phyloP scores from a whole-genome alignment of 2,329 filamentous ascomycete genomes.

The Paecilomyces dactylethromorphus region DNA sequence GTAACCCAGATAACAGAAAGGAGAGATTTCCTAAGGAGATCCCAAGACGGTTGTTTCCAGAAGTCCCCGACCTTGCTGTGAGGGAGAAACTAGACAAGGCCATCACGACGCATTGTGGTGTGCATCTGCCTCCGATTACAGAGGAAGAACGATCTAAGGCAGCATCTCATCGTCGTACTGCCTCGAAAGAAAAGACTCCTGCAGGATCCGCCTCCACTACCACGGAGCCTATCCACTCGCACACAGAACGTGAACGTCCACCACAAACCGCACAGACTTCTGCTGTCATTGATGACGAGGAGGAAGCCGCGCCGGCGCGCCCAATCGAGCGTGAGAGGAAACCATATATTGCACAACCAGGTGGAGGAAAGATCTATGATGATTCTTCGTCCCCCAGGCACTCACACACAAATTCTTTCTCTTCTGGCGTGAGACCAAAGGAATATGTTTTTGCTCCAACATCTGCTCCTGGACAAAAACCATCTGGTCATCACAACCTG shows the following conservation, averaged over 20 bases:
- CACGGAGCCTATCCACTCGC: constrained; percentile 16
- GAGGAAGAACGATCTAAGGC: constrained; percentile 30
- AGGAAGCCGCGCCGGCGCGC: constrained; percentile 33
- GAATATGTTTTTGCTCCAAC: constrained; percentile 47
- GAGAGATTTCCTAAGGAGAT: constrained; percentile 76
- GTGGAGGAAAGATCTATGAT: constrained; percentile 52
- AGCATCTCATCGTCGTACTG: constrained; percentile 7
- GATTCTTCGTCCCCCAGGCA: constrained; percentile 18
- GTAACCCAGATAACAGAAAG: constrained; percentile 55
- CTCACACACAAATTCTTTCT: constrained; percentile 19
- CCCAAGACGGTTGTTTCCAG: constrained; percentile 65
- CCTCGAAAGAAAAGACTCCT: not conserved
- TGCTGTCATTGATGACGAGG: constrained; percentile 34
- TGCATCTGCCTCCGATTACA: constrained; percentile 38
- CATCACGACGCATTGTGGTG: constrained; percentile 47
- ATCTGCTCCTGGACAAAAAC: constrained; percentile 55
- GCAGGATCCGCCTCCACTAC: constrained; percentile 11
- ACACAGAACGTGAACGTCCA: constrained; percentile 32
- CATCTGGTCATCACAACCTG: constrained; percentile 43
- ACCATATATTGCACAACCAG: constrained; percentile 56
- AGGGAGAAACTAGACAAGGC: constrained; percentile 56
- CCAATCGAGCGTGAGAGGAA: constrained; percentile 61
- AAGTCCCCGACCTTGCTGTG: constrained; percentile 48
- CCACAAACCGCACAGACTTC: constrained; percentile 30
- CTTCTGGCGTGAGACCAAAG: constrained; percentile 47